phyloP scores from a whole-genome alignment of 192 early-diverging fungal species.

The Mycoemilia scoparia region DNA sequence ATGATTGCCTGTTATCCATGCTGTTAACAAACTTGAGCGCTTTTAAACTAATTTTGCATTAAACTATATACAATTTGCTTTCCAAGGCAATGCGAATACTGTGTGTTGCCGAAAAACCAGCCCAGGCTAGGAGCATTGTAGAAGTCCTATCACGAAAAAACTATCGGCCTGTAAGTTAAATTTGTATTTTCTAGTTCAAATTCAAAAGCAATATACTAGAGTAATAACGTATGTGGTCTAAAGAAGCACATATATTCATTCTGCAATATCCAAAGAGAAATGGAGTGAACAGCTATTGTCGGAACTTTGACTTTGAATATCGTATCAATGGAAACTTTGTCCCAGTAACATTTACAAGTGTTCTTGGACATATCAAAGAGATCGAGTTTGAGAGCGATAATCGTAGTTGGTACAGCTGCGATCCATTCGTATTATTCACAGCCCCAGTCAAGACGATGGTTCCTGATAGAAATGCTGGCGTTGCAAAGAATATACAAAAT shows the following conservation, averaged over 20 bases:
- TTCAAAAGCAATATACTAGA: too few relatives aligned
- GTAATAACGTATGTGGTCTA: too few relatives aligned
- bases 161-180: too few relatives aligned
- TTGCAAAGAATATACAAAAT: slow-evolving; percentile 45
- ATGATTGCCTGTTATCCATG: too few relatives aligned
- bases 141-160: too few relatives aligned
- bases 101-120: slow-evolving; percentile 95
- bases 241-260: too few relatives aligned
- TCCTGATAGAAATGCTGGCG: slow-evolving; percentile 8
- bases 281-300: slow-evolving; percentile 38
- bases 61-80: too few relatives aligned
- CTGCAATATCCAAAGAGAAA: too few relatives aligned
- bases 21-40: too few relatives aligned
- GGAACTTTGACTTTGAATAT: slow-evolving; percentile 67
- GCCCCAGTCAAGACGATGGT: slow-evolving; percentile 38
- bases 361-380: slow-evolving; percentile 57
- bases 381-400: slow-evolving; percentile 45
- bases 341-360: slow-evolving; percentile 62
- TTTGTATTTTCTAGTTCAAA: too few relatives aligned
- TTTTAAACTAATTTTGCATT: too few relatives aligned
- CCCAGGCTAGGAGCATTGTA: slow-evolving; percentile 66
- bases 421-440: slow-evolving; percentile 48
- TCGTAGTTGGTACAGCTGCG: slow-evolving; percentile 39
- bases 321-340: slow-evolving; percentile 31
- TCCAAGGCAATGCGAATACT: slow-evolving; percentile 71